Evolutionary conservation across 768 basidiomycete species (phyloP).

Genomic region (Lactarius trivialis): DNA sequence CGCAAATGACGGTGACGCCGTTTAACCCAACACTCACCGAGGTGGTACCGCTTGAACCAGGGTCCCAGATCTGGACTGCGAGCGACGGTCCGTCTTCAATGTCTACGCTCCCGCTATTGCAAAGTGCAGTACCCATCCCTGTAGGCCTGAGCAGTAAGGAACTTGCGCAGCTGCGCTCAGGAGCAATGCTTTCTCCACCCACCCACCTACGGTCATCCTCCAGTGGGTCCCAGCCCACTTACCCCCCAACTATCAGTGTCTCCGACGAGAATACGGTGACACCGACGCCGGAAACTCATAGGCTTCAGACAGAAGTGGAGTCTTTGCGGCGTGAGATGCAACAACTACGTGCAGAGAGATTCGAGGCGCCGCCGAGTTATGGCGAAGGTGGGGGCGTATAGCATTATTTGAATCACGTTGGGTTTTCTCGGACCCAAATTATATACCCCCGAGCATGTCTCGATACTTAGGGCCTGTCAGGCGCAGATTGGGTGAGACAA

Average conservation of each 20-base stretch:
- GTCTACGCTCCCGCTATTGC: not conserved
- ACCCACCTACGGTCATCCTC: not conserved
- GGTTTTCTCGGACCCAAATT: too few relatives aligned
- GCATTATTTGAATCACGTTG: not conserved
- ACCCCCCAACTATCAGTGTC: not conserved
- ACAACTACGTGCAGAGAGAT: slow-evolving; percentile 24
- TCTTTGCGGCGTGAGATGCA: slow-evolving; percentile 26
- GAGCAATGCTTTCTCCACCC: not conserved
- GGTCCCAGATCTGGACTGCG: not conserved
- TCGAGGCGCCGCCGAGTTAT: slow-evolving; percentile 28
- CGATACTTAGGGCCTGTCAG: too few relatives aligned
- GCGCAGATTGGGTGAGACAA: too few relatives aligned
- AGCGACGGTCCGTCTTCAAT: not conserved
- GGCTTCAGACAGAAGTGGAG: slow-evolving; percentile 26
- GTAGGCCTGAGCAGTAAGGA: slow-evolving; percentile 10
- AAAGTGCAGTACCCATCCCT: not conserved
- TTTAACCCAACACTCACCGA: not conserved
- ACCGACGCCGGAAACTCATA: not conserved
- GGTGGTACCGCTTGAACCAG: not conserved
- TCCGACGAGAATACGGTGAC: not conserved
- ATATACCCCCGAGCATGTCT: not conserved
- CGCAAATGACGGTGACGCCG: not conserved
- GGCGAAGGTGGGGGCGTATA: not conserved
- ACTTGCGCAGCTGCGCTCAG: slow-evolving; percentile 7
- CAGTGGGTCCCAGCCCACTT: not conserved